These are phyloP conservation scores for Gliomastix tumulicola DNA, from an alignment of 2,329 filamentous ascomycete species.

Conservation along the genomic window DNA sequence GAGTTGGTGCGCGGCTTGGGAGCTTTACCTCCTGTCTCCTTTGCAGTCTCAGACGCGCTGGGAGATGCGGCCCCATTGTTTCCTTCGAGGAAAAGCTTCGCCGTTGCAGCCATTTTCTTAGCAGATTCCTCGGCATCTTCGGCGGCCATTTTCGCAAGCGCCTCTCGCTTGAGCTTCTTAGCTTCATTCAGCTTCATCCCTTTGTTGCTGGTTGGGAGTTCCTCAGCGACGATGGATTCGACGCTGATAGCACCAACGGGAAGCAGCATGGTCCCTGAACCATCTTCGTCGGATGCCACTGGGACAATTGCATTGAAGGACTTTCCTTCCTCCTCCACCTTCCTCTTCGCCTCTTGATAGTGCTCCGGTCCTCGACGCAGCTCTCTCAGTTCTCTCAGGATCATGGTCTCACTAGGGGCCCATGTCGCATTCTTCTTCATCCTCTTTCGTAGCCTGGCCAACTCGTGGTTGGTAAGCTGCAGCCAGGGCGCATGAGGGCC, in stretches of 20 bases:
- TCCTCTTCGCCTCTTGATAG: conserved; percentile 53
- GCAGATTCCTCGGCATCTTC: conserved; percentile 55
- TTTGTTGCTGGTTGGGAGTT: conserved; percentile 60
- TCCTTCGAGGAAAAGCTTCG: conserved; percentile 36
- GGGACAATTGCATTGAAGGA: conserved; percentile 43
- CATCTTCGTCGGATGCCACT: conserved; percentile 32
- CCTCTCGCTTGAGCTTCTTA: conserved; percentile 66
- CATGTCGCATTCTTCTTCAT: conserved; percentile 92
- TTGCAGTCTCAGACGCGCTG: neutral
- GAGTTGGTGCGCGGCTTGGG: conserved; percentile 14
- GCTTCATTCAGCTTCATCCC: conserved; percentile 75
- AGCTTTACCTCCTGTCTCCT: neutral
- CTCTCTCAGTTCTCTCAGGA: conserved; percentile 66
- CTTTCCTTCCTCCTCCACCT: conserved; percentile 59
- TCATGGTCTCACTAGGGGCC: conserved; percentile 82
- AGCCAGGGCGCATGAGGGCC: conserved; percentile 58
- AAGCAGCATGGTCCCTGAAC: conserved; percentile 43
- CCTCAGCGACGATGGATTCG: conserved; percentile 49
- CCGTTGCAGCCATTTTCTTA: conserved; percentile 42
- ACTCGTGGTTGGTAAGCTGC: conserved; percentile 56
- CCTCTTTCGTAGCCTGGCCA: conserved; percentile 66
- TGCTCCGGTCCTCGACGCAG: conserved; percentile 61
- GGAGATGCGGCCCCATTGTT: conserved; percentile 9
- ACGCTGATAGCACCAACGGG: conserved; percentile 54
- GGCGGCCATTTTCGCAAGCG: conserved; percentile 52